These are phyloP conservation scores for Solanum arcanum DNA, from an alignment of 257 asterid species.

Conservation along the genomic window DNA sequence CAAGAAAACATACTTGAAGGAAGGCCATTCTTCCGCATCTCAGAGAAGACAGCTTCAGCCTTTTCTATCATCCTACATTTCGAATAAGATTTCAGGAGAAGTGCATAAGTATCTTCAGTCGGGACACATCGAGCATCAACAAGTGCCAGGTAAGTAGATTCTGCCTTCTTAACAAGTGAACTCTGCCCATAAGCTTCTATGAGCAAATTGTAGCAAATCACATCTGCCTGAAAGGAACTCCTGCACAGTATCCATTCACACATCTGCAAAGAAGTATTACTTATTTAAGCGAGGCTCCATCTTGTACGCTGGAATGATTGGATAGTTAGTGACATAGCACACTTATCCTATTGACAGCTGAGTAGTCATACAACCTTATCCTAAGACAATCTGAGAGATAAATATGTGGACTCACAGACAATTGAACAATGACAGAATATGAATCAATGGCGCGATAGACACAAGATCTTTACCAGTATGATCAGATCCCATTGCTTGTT, in stretches of 20 bases:
- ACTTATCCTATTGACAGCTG: background rate
- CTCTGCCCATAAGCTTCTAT: conserved; percentile 79
- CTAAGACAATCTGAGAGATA: background rate
- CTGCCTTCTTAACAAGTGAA: conserved; percentile 45
- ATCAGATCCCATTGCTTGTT: conserved; percentile 66
- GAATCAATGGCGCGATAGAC: background rate
- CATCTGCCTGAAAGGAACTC: conserved; percentile 66
- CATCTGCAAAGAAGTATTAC: conserved; percentile 25
- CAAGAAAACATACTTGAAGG: conserved; percentile 39
- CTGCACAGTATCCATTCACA: conserved; percentile 67
- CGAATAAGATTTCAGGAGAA: conserved; percentile 64
- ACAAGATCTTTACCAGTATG: conserved; percentile 25
- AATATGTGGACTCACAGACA: background rate
- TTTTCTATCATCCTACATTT: conserved; percentile 46
- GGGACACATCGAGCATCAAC: conserved; percentile 68
- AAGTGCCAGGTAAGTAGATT: conserved; percentile 53
- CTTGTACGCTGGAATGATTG: background rate
- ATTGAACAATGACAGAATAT: background rate
- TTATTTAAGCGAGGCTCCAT: background rate
- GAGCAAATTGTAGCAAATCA: conserved; percentile 75
- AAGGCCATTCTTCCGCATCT: conserved; percentile 47
- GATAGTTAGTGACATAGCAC: background rate
- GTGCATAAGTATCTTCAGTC: conserved; percentile 80
- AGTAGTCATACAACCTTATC: background rate
- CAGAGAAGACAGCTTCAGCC: conserved; percentile 63